A percentile compares a stretch with the other conserved stretches of the same genome.
Evolutionary conservation across 1,139 yeast genomes (phyloP).

Genomic region (Magnusiomyces clavatus): DNA sequence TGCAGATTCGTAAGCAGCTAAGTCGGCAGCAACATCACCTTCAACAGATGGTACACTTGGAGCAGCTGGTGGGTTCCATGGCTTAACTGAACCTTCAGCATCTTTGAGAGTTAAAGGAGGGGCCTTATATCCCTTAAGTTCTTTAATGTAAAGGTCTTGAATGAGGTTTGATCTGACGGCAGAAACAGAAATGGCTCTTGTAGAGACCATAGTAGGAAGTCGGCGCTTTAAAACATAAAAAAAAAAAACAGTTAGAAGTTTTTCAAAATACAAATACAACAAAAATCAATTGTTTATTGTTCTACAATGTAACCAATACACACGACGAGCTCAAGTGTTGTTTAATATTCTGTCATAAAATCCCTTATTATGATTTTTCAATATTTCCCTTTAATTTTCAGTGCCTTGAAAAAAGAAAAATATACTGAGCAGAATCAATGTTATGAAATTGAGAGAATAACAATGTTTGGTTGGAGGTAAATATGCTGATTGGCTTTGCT

Average conservation of each 20-base stretch:
- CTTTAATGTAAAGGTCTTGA: slow-evolving; percentile 80
- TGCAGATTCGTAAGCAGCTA: slow-evolving; percentile 65
- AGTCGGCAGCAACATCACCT: slow-evolving; percentile 61
- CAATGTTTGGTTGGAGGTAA: background rate
- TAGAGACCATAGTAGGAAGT: slow-evolving; percentile 8
- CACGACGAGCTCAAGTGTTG: too few species aligned
- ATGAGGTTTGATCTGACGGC: slow-evolving; percentile 44
- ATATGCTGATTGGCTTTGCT: too few species aligned
- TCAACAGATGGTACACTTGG: slow-evolving; percentile 69
- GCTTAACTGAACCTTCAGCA: slow-evolving; percentile 70
- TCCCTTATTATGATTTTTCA: too few species aligned
- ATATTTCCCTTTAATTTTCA: too few species aligned
- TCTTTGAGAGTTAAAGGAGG: slow-evolving; percentile 64
- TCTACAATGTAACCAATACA: too few species aligned
- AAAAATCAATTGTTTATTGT: too few species aligned
- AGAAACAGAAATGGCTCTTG: slow-evolving; percentile 13
- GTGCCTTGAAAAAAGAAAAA: too few species aligned
- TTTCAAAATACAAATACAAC: background rate
- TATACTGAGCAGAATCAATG: too few species aligned
- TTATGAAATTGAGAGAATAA: background rate
- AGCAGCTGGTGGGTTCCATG: slow-evolving; percentile 71
- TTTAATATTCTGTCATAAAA: too few species aligned
- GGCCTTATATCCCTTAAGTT: slow-evolving; percentile 84
- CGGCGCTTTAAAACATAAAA: slow-evolving; percentile 10
- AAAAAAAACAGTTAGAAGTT: background rate